Conservation (phyloP, 306 rosid species). For the Lablab purpureus region DNA sequence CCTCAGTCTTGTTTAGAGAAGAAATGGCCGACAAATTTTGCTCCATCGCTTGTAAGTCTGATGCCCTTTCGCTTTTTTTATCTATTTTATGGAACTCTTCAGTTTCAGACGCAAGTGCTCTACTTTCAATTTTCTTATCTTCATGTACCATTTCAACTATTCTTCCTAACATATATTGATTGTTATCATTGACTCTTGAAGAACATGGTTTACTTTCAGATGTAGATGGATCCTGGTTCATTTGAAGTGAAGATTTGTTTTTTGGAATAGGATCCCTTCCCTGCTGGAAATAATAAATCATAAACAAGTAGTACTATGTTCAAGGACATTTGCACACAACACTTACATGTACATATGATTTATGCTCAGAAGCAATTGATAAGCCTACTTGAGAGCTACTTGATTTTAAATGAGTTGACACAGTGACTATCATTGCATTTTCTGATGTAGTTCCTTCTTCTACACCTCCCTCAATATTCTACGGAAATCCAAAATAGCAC, state of each 20-base stretch:
- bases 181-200: neutral
- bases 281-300: neutral
- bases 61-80: neutral
- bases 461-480: neutral
- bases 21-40: neutral
- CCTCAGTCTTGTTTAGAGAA: neutral
- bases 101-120: neutral
- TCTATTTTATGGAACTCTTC: neutral
- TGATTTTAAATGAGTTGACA: neutral
- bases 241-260: neutral
- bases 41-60: neutral
- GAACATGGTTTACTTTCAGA: neutral
- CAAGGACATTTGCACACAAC: too few relatives aligned
- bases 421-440: neutral
- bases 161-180: neutral
- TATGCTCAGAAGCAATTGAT: too few relatives aligned
- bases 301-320: too few relatives aligned
- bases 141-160: neutral
- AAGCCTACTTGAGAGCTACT: too few relatives aligned
- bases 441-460: neutral
- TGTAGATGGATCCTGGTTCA: neutral
- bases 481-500: neutral
- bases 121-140: neutral
- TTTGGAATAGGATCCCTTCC: accelerated
- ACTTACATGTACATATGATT: too few relatives aligned